Conservation (phyloP, 352 stramenopile genomes). For the Phytopythium aichiense region DNA sequence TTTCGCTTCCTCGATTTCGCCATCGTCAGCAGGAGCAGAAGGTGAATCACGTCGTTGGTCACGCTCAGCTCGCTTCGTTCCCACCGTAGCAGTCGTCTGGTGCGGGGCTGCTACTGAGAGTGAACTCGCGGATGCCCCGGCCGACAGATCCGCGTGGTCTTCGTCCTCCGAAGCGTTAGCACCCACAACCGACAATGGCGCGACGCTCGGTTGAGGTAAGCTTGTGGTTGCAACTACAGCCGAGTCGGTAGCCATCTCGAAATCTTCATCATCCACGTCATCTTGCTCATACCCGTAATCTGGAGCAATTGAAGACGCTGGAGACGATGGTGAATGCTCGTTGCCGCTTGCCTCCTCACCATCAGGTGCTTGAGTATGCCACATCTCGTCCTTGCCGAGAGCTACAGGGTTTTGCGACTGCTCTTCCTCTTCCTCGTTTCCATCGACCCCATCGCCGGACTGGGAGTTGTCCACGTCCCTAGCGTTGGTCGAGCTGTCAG, state of each 20-base stretch:
- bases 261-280: background rate
- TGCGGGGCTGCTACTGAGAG: background rate
- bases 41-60: background rate
- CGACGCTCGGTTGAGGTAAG: background rate
- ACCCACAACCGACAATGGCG: background rate
- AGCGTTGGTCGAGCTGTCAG: background rate
- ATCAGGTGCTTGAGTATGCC: constrained; percentile 5
- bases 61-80: background rate
- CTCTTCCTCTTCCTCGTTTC: background rate
- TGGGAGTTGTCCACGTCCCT: background rate
- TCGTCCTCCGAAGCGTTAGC: background rate
- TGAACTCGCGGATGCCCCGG: background rate
- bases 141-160: background rate
- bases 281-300: constrained; percentile 2
- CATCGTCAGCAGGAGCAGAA: background rate
- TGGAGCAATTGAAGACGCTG: background rate
- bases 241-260: background rate
- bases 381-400: background rate
- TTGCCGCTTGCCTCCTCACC: background rate
- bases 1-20: background rate
- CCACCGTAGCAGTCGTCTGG: background rate
- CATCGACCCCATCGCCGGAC: background rate
- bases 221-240: background rate
- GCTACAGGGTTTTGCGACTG: background rate
- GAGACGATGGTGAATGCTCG: background rate